Conservation (phyloP, 495 filamentous ascomycete genomes). For the Tuber microsphaerosporum region DNA sequence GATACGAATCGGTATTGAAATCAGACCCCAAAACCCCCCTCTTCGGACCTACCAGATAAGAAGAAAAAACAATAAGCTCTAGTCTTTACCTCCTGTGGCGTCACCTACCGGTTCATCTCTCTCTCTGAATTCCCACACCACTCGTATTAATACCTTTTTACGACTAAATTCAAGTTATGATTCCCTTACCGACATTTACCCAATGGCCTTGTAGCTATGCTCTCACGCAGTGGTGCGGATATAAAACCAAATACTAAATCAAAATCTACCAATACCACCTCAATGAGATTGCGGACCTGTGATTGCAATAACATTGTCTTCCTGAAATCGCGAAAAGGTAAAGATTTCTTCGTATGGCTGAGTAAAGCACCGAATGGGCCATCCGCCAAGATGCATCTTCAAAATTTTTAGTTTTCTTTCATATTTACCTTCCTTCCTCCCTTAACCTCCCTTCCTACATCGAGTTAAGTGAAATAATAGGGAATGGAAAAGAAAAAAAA, state of each 20-base stretch:
- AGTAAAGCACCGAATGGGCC: slow-evolving; percentile 91
- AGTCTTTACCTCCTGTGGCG: slow-evolving; percentile 80
- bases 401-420: slow-evolving; percentile 49
- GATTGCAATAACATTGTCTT: slow-evolving; percentile 98
- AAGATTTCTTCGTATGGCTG: slow-evolving; percentile 91
- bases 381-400: slow-evolving; percentile 75
- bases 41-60: slow-evolving; percentile 47
- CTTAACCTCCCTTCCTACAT: background rate
- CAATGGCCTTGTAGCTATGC: slow-evolving; percentile 76
- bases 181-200: slow-evolving; percentile 83
- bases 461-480: background rate
- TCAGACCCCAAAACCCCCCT: slow-evolving; percentile 47
- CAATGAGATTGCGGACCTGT: slow-evolving; percentile 91
- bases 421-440: background rate
- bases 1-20: no score
- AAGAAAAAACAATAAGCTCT: slow-evolving; percentile 74
- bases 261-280: slow-evolving; percentile 81
- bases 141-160: background rate
- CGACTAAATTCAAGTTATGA: background rate
- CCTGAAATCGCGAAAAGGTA: slow-evolving; percentile 89
- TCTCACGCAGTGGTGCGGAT: slow-evolving; percentile 88
- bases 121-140: background rate
- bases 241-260: slow-evolving; percentile 95
- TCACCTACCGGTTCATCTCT: slow-evolving; percentile 71
- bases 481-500: background rate